Evolutionary conservation across 306 rosid species (phyloP), one percentile per base, ranked within the genome.

Genomic region (Ormosia emarginata): DNA sequence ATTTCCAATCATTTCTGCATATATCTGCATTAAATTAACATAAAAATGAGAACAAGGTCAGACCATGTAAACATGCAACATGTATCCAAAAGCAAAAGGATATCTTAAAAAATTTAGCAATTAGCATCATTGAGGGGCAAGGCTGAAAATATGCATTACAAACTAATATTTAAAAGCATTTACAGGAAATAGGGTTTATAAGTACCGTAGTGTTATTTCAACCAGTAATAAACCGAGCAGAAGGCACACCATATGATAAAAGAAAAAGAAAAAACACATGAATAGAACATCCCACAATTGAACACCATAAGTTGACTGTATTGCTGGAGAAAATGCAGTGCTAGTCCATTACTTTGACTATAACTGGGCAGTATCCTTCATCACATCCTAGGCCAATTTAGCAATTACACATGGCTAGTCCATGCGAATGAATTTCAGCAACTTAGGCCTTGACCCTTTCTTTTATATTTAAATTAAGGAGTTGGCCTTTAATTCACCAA

Each of bases 1-100:
- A 89, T 96, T 96, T 80, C 99, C 99, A 84, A 96, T 96, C 99
- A 93, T 93, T 93, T 96, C 99, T 30, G 99, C 86, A 57, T 93
- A 96, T 84, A 96, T 93, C 99, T 96, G 92, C 87, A 84, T 71
- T 49, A 52, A 55, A 67, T 50, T 67, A 55, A 79, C 63, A 85
- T 74, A 50, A 80, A 58, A 64, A 64, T 43, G 15, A 30, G 71
- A 81, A 62, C 55, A 50, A 55, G 62, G 82, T 75, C 71, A 72
- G 79, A 44, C 33, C 39, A 41, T 12, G 24, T 49, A 50, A 57
- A 1, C 17, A n/a, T n/a, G n/a, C n/a, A n/a, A n/a, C n/a, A 11
- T 34, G 53, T 43, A 79, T 44, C 15, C 13, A 34, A 78, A 61
- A 34, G 24, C 8, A 33, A 78, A 63, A 18, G 36, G 30, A 4